A percentile compares a stretch with the other conserved stretches of the same genome.
Evolutionary conservation across 257 asterid genomes (phyloP).

Genomic region (Sherardia arvensis): DNA sequence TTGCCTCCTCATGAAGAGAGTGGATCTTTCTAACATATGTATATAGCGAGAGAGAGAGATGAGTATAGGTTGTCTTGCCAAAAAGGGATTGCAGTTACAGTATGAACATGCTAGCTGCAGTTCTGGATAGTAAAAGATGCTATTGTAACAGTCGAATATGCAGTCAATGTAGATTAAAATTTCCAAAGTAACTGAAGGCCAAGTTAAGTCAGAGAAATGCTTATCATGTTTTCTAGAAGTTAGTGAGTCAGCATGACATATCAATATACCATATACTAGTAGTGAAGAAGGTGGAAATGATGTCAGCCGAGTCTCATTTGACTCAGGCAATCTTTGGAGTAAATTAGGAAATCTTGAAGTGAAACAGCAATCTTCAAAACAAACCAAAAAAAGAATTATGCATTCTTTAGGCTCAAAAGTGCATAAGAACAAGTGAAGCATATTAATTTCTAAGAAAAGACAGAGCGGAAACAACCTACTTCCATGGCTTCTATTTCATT

Average conservation of each 20-base stretch:
- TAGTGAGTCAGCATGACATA: neutral
- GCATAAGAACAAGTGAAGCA: neutral
- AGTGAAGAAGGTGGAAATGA: neutral
- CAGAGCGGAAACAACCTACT: neutral
- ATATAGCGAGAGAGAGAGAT: neutral
- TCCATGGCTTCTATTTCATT: neutral
- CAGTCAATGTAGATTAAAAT: neutral
- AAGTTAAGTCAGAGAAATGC: neutral
- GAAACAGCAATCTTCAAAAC: neutral
- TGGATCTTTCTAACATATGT: neutral
- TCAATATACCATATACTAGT: neutral
- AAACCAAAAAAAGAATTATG: too few species aligned
- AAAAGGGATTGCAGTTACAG: neutral
- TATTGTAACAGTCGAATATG: neutral
- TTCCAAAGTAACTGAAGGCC: neutral
- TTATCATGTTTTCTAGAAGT: neutral
- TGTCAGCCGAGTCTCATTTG: neutral
- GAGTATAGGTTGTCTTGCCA: neutral
- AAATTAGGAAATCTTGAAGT: neutral
- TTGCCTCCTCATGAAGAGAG: slow-evolving; percentile 1
- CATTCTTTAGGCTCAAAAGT: neutral
- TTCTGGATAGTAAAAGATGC: neutral
- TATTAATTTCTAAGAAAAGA: neutral
- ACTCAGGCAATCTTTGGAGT: neutral
- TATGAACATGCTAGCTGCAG: slow-evolving; percentile 3